A percentile compares a stretch with the other conserved stretches of the same genome.
These are phyloP conservation scores for Pseudogymnoascus sp. DNA, from an alignment of 2,329 filamentous ascomycete species.

Conservation along the genomic window DNA sequence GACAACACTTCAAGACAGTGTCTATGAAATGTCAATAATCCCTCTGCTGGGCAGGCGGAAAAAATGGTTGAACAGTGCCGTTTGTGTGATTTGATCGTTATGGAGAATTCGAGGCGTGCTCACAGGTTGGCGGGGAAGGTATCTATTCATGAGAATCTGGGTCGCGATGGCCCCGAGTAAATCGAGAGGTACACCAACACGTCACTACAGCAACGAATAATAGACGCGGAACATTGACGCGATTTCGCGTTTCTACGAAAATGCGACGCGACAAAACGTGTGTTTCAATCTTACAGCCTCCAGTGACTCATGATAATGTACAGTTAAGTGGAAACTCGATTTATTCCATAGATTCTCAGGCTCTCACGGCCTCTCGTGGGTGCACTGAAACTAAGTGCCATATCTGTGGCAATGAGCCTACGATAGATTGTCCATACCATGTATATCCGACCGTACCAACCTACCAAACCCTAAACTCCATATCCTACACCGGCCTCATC, in stretches of 20 bases:
- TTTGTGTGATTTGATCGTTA: neutral
- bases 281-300: neutral
- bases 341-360: neutral
- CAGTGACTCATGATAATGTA: constrained; percentile 1
- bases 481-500: neutral
- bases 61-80: neutral
- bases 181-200: neutral
- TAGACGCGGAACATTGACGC: neutral
- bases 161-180: neutral
- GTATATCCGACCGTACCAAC: neutral
- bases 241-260: neutral
- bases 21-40: neutral
- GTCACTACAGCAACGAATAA: constrained; percentile 8
- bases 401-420: neutral
- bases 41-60: neutral
- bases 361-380: neutral
- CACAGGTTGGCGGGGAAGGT: neutral
- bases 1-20: neutral
- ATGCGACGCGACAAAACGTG: constrained; percentile 3
- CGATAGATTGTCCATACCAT: neutral
- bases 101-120: neutral
- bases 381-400: constrained; percentile 3
- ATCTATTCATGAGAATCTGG: constrained; percentile 3
- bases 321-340: constrained; percentile 1
- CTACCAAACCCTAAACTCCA: constrained; percentile 6